Percentiles rank a stretch among this genome's conserved stretches.
Evolutionary conservation across 1,139 yeast genomes (phyloP).

Genomic region (Diutina rugosa): DNA sequence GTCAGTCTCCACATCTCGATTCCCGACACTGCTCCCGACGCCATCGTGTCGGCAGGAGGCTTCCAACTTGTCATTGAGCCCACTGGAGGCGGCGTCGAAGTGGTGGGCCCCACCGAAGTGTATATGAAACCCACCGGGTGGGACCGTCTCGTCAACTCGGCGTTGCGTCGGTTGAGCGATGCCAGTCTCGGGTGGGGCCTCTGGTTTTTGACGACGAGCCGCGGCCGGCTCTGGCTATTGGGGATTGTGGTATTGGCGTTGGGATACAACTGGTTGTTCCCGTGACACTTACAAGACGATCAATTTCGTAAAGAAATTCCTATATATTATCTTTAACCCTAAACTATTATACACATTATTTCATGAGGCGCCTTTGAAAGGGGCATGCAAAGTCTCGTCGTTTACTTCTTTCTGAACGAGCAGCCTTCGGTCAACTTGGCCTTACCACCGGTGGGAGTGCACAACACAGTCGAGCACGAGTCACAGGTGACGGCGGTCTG

Average conservation of each 20-base stretch:
- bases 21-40: slow-evolving; percentile 29
- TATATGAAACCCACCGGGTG: slow-evolving; percentile 29
- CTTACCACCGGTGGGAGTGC: slow-evolving; percentile 99
- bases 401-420: slow-evolving; percentile 97
- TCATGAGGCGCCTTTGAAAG: not conserved
- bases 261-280: not conserved
- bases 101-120: slow-evolving; percentile 30
- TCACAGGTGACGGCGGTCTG: slow-evolving; percentile 99
- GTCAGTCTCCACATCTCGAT: slow-evolving; percentile 31
- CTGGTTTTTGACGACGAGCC: slow-evolving; percentile 24
- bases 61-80: slow-evolving; percentile 19
- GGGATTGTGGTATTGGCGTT: slow-evolving; percentile 5
- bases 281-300: not conserved
- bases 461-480: slow-evolving; percentile 93
- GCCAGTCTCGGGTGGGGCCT: slow-evolving; percentile 23
- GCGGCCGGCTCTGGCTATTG: slow-evolving; percentile 22
- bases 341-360: not conserved
- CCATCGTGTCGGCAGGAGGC: slow-evolving; percentile 27
- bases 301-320: not conserved
- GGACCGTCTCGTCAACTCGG: slow-evolving; percentile 18
- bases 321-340: not conserved
- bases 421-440: slow-evolving; percentile 98
- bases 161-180: slow-evolving; percentile 21
- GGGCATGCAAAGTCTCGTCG: not conserved
- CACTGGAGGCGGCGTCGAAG: slow-evolving; percentile 9